phyloP scores from a whole-genome alignment of 2,329 filamentous ascomycete species.

The Aspergillus ruber region DNA sequence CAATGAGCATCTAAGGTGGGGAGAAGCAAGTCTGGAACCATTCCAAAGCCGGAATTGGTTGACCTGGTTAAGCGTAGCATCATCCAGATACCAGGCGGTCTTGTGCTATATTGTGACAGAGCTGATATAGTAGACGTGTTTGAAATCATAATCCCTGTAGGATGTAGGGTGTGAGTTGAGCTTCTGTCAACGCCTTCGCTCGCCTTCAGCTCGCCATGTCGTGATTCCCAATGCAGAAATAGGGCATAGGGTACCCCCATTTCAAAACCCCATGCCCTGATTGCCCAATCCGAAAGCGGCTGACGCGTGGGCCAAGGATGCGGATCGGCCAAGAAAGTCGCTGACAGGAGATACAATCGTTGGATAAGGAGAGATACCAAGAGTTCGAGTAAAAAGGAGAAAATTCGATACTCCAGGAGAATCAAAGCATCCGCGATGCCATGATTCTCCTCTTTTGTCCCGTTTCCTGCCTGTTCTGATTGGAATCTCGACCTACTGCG shows the following conservation, averaged over 20 bases:
- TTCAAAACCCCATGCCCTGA: constrained; percentile 22
- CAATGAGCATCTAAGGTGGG: background rate
- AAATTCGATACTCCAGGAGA: background rate
- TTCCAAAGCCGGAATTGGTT: too few relatives aligned
- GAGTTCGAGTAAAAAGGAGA: background rate
- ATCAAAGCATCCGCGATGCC: constrained; percentile 10
- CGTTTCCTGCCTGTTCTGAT: constrained; percentile 9
- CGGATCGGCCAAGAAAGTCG: background rate
- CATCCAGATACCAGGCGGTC: too few relatives aligned
- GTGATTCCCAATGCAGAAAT: constrained; percentile 5
- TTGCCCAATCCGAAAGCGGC: constrained; percentile 17
- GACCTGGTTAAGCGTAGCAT: too few relatives aligned
- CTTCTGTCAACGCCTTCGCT: too few relatives aligned
- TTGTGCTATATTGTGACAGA: too few relatives aligned
- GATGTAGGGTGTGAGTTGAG: too few relatives aligned
- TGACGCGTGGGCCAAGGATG: constrained; percentile 14
- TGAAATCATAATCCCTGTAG: too few relatives aligned
- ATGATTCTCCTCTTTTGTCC: constrained; percentile 12
- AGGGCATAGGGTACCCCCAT: constrained; percentile 10
- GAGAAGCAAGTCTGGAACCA: too few relatives aligned
- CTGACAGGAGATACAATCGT: background rate
- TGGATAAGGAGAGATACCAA: background rate
- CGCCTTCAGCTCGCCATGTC: too few relatives aligned
- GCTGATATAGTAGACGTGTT: too few relatives aligned
- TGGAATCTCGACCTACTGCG: constrained; percentile 3